Evolutionary conservation across 169 alveolate species (phyloP), one percentile per base, ranked within the genome.

Genomic region (Cryptosporidium ubiquitum): DNA sequence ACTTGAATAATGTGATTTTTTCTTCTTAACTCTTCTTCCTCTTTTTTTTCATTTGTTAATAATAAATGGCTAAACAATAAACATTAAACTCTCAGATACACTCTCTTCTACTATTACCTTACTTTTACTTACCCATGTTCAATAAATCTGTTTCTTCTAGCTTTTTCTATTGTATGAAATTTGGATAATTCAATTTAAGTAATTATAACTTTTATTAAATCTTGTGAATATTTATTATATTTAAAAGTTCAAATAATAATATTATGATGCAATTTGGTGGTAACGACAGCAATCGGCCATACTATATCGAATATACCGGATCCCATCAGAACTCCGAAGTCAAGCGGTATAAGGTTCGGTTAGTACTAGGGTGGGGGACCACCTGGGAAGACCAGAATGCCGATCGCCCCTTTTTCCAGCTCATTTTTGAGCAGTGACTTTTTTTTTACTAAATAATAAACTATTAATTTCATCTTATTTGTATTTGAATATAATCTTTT

Each of bases 281-380:
- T 16, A 0, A 18, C 18, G 0, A 31, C 71, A 64, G 79, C 64
- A 61, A 91, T 94, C 96, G 96, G 95, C 95, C 96, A 94, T 93
- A 94, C 96, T 94, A 93, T 68, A 94, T 93, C 95, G 91, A 93
- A 93, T 61, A 95, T 95, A 94, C 97, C 97, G 94, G 97, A 94
- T 94, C 97, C 97, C 97, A 91, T 94, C 95, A 93, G 97, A 94
- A 93, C 97, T 94, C 97, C 94, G 97, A 94, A 94, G 97, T 94
- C 94, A 94, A 94, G 97, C 95, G 97, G 95, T 93, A 68, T 93
- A 93, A 94, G 97, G 97, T 94, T 86, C 61, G 95, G 95, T 92
- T 93, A 94, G 96, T 94, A 94, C 95, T 94, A 92, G 93, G 96
- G 95, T 94, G 97, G 97, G 97, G 95, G 97, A 94, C 97, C 96